phyloP scores from a whole-genome alignment of 225 moss, liverwort and hornwort species.

The Sphagnum contortum region DNA sequence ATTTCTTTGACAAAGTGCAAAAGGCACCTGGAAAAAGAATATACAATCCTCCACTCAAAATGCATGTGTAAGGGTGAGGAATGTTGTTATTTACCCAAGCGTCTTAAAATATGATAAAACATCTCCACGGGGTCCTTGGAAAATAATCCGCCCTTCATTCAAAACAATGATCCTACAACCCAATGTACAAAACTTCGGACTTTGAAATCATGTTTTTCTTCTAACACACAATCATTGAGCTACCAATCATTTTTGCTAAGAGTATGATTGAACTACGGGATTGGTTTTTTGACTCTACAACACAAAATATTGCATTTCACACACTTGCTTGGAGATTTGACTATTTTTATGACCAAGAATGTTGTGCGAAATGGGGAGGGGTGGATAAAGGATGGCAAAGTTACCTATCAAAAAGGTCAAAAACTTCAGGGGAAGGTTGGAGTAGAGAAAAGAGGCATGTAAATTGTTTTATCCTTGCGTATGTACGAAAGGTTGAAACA shows the following conservation, averaged over 20 bases:
- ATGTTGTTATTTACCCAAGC: slow-evolving; percentile 41
- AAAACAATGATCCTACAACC: slow-evolving; percentile 58
- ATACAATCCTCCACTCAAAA: no score
- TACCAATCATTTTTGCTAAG: no score
- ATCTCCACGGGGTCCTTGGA: slow-evolving; percentile 73
- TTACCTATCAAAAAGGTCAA: slow-evolving; percentile 76
- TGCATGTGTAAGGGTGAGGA: no score
- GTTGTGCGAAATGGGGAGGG: no score
- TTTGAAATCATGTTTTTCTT: background rate
- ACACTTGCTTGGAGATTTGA: background rate
- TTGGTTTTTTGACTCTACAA: no score
- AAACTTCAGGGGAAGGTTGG: slow-evolving; percentile 85
- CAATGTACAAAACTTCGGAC: background rate
- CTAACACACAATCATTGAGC: no score
- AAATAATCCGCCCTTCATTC: slow-evolving; percentile 65
- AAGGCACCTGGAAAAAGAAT: background rate
- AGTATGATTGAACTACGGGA: background rate
- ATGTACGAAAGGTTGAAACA: slow-evolving; percentile 66
- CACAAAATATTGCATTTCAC: no score
- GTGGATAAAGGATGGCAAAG: no score
- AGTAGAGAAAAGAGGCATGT: slow-evolving; percentile 78
- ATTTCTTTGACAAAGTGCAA: background rate
- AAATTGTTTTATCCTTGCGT: slow-evolving; percentile 64
- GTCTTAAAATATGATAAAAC: slow-evolving; percentile 52
- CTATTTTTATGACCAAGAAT: background rate